These are phyloP conservation scores for Nemania sp. DNA, from an alignment of 2,329 filamentous ascomycete species.

Conservation along the genomic window DNA sequence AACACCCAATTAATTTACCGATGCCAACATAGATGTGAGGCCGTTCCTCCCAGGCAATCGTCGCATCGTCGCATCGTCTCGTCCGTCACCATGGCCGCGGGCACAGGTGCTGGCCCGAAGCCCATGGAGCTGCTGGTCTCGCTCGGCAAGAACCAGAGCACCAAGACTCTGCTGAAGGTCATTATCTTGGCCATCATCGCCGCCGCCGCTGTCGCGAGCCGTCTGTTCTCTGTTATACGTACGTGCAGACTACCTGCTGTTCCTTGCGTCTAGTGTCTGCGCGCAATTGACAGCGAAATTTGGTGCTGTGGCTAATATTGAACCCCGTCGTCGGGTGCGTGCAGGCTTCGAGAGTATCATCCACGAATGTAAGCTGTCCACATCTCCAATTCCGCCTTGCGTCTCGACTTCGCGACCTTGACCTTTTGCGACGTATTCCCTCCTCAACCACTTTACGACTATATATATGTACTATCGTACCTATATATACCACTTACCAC, in stretches of 20 bases:
- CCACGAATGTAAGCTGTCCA: constrained; percentile 82
- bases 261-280: too few relatives aligned
- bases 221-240: constrained; percentile 98
- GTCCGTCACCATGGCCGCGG: constrained; percentile 44
- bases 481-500: not conserved
- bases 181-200: constrained; percentile 91
- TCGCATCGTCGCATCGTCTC: constrained; percentile 33
- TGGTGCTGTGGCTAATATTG: constrained; percentile 19
- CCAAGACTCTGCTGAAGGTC: constrained; percentile 81
- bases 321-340: not conserved
- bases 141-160: constrained; percentile 79
- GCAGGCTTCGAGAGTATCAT: constrained; percentile 97
- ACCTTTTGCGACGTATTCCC: too few relatives aligned
- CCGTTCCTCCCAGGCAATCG: constrained; percentile 20
- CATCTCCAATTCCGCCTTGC: constrained; percentile 26
- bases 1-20: constrained; percentile 8
- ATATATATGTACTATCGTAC: not conserved
- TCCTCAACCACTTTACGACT: not conserved
- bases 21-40: constrained; percentile 35
- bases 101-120: constrained; percentile 37
- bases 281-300: too few relatives aligned
- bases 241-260: too few relatives aligned
- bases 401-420: too few relatives aligned
- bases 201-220: constrained; percentile 85
- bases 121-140: constrained; percentile 56